Percentiles rank a stretch among this genome's conserved stretches.
phyloP scores from a whole-genome alignment of 116 monocot genomes.

The Iris pallida region DNA sequence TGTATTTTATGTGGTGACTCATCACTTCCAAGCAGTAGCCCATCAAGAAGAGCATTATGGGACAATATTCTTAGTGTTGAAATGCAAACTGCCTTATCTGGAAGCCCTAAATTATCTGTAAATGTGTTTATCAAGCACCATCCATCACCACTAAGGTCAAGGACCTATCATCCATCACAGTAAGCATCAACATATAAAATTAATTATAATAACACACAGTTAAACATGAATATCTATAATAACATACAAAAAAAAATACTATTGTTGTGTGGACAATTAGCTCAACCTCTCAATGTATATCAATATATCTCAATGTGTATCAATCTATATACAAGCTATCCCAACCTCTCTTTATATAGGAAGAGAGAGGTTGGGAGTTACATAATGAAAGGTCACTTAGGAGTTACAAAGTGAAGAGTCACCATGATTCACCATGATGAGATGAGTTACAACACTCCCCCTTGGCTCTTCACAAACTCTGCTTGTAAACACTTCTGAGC shows the following conservation, averaged over 20 bases:
- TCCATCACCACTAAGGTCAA: slow-evolving; percentile 30
- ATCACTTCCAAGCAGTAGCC: slow-evolving; percentile 19
- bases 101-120: slow-evolving; percentile 48
- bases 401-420: too few species aligned
- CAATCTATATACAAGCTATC: too few species aligned
- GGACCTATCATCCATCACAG: neutral
- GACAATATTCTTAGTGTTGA: slow-evolving; percentile 84
- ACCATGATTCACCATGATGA: too few species aligned
- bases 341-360: too few species aligned
- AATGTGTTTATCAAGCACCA: slow-evolving; percentile 29
- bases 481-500: too few species aligned
- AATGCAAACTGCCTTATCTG: slow-evolving; percentile 64
- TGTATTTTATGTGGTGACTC: slow-evolving; percentile 61
- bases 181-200: neutral
- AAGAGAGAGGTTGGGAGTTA: too few species aligned
- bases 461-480: too few species aligned
- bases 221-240: neutral
- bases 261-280: too few species aligned
- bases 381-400: too few species aligned
- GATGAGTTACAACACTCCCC: too few species aligned
- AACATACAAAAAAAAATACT: neutral
- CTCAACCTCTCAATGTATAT: too few species aligned
- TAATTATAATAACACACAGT: neutral
- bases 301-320: too few species aligned
- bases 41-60: slow-evolving; percentile 40